Base-by-base conservation (phyloP, 495 filamentous ascomycete genomes). In the Schizothecium vesticola region DNA sequence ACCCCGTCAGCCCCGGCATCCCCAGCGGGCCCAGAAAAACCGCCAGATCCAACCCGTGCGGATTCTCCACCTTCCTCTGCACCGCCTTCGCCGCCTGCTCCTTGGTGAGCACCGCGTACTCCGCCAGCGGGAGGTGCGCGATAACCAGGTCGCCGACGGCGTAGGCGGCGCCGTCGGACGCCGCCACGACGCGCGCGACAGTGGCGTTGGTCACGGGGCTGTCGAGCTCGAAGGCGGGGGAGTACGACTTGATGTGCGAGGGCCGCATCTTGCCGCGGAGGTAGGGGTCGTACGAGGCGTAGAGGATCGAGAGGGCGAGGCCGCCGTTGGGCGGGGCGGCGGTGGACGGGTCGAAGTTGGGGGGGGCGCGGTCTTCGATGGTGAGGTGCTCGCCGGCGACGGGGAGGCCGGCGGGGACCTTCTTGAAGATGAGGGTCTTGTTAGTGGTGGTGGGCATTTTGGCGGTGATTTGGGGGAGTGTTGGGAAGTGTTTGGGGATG, bases 1-100 rank as follows among this genome's bases (percentile, higher is more conserved):
- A 97, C 2, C 90, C 93, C 0, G 92, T 95, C 73, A 96, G 77
- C 25, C 93, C 93, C 3, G 93, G 91, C 92, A 97, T 96, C 28
- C 93, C 93, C 24, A 97, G 81, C 16, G 91, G 85, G 16, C 92
- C 92, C 13, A 92, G 73, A 72, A 90, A 91, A 63, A 85, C 67
- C 66, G 84, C 86, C 3, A 86, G 77, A 56, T 91, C 90, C 11
- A 92, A 80, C 28, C 86, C 84, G 67, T 88, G 80, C 23, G 85
- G 84, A 73, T 91, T 92, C 3, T 86, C 72, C 23, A 91, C 68
- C 74, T 82, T 85, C 61, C 66, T 80, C 57, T 80, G 68, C 61
- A 51, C 73, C 59, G 57, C 79, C 36, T 22, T 71, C 65, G 59
- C 77, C 16, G 61, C 78, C 19, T 74, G 66, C 3, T 70, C 56